Evolutionary conservation across 2,329 filamentous ascomycete species (phyloP), one percentile per base, ranked within the genome.

Genomic region (Westerdykella ornata): DNA sequence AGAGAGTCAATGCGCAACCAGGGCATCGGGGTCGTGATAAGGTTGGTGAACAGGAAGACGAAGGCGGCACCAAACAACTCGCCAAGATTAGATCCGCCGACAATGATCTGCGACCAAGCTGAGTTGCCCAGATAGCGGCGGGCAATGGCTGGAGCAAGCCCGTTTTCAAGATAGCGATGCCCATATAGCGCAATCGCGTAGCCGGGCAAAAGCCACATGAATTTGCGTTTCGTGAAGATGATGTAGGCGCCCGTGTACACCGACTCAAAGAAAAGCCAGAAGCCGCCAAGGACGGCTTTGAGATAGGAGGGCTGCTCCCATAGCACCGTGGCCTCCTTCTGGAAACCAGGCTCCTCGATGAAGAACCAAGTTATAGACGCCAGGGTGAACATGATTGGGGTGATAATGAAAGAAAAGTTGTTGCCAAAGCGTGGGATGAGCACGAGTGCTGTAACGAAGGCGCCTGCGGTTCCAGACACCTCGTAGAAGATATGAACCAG

Each of bases 401-500:
- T 72, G 48, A 75, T 67, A 45, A 75, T 66, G 57, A 74, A 75
- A 32, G 71, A 69, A 42, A 68, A 70, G 59, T 75, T 76, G 59
- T 74, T 73, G 29, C 72, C 73, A 11, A 74, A 65, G 32, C 60
- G 58, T 1, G 72, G 71, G 38, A 75, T 74, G n/a, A 76, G 56
- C 8, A 63, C 70, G n/a, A 74, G 62, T 5, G 70, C 72, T 1
- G 71, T 75, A 41, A 63, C 64, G 44, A 75, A 71, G 3, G 71
- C 71, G 22, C 71, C 72, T 4, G 60, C 59, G 1, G 72, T 74
- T 16, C 72, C 72, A 7, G 71, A 63, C n/a, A 72, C 53, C 49
- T 73, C 69, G 49, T 72, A 74, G 46, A 71, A 71, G 40, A 73
- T 71, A 47, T 72, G 69, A 5, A 71, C 65, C 15, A 71, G 44